A percentile compares a stretch with the other conserved stretches of the same genome.
Evolutionary conservation across 352 stramenopile species (phyloP).

Genomic region (Phytophthora fragariaefolia): DNA sequence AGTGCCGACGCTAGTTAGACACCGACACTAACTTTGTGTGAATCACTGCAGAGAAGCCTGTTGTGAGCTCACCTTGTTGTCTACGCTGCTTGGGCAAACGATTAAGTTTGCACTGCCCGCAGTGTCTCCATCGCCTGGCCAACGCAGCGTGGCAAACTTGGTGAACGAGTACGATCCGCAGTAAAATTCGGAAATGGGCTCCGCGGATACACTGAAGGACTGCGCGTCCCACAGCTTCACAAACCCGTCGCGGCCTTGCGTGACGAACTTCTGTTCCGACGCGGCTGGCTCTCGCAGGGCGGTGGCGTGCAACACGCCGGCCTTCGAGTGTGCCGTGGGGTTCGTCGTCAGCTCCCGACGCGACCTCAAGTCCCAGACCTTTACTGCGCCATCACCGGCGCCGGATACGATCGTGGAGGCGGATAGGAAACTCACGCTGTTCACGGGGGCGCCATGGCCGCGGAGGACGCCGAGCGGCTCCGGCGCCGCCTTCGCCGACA

Average conservation of each 20-base stretch:
- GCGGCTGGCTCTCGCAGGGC: constrained; percentile 17
- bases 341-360: constrained; percentile 55
- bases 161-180: constrained; percentile 75
- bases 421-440: constrained; percentile 62
- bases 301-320: constrained; percentile 68
- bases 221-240: constrained; percentile 70
- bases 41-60: not conserved
- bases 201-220: constrained; percentile 23
- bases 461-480: constrained; percentile 69
- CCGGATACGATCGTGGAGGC: constrained; percentile 53
- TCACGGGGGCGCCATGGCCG: constrained; percentile 68
- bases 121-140: constrained; percentile 22
- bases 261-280: constrained; percentile 46
- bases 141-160: constrained; percentile 60
- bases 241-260: constrained; percentile 76
- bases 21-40: not conserved
- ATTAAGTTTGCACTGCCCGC: constrained; percentile 34
- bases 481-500: constrained; percentile 35
- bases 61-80: constrained; percentile 37
- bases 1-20: constrained; percentile 11
- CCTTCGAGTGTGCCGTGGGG: constrained; percentile 64
- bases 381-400: constrained; percentile 66
- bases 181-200: constrained; percentile 52
- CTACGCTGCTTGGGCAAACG: constrained; percentile 50
- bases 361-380: constrained; percentile 75